Evolutionary conservation across 1,284 basidiomycete species (phyloP).

Genomic region (Cutaneotrichosporon sp.): DNA sequence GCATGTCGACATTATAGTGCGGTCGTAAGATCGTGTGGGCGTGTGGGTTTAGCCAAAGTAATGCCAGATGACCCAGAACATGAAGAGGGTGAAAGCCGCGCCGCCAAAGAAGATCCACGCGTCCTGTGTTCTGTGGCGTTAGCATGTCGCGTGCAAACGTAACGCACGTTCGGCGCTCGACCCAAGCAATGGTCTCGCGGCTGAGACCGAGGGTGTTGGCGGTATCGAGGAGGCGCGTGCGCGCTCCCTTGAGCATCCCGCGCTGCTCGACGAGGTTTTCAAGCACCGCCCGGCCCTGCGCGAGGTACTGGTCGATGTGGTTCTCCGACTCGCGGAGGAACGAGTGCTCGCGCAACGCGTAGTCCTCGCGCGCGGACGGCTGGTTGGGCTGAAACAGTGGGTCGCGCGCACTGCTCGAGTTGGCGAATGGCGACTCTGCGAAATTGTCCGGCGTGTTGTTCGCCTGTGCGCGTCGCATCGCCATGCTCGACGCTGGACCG

Average conservation of each 20-base stretch:
- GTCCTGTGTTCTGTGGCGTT: conserved; percentile 68
- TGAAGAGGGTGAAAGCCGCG: conserved; percentile 77
- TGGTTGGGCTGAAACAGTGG: conserved; percentile 55
- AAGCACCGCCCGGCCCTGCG: conserved; percentile 80
- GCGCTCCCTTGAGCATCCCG: conserved; percentile 85
- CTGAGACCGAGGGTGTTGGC: conserved; percentile 90
- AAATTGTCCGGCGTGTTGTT: conserved; percentile 53
- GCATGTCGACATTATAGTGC: conserved; percentile 4
- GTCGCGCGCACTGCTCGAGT: conserved; percentile 54
- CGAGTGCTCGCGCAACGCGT: conserved; percentile 76
- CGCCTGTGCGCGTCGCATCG: conserved; percentile 26
- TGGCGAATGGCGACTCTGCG: conserved; percentile 43
- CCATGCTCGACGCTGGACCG: conserved; percentile 44
- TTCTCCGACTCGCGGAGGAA: conserved; percentile 76
- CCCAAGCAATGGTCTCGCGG: conserved; percentile 88
- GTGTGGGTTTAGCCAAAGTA: conserved; percentile 62
- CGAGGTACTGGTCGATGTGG: conserved; percentile 78
- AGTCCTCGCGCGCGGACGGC: conserved; percentile 58
- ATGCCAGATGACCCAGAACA: conserved; percentile 82
- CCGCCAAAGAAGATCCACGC: conserved; percentile 84
- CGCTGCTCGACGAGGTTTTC: conserved; percentile 87
- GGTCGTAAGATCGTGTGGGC: conserved; percentile 5
- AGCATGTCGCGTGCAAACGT: conserved; percentile 8
- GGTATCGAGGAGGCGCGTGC: conserved; percentile 71
- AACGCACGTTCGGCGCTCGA: conserved; percentile 77